Conservation (phyloP, 768 basidiomycete species). For the Agaricus subrufescens region DNA sequence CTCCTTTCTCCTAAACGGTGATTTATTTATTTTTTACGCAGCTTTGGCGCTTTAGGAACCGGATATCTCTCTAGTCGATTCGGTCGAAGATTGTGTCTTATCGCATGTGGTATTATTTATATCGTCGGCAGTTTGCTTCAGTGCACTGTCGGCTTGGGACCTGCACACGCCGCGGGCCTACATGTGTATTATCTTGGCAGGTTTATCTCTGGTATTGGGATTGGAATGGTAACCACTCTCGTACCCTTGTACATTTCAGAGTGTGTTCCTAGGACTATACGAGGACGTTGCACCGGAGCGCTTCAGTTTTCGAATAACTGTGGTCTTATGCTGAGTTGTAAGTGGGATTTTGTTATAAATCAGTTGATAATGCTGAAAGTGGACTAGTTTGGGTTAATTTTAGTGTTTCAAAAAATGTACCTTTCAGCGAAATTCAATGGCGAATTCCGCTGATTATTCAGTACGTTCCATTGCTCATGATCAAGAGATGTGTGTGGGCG, state of each 20-base stretch:
- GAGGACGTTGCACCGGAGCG: slow-evolving; percentile 46
- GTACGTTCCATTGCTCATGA: slow-evolving; percentile 12
- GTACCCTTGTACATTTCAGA: slow-evolving; percentile 50
- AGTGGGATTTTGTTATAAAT: slow-evolving; percentile 8
- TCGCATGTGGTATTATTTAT: slow-evolving; percentile 41
- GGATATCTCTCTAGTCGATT: slow-evolving; percentile 35
- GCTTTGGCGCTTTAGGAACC: slow-evolving; percentile 41
- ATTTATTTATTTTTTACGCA: slow-evolving; percentile 11
- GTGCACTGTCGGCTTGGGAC: slow-evolving; percentile 38
- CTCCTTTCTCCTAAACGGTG: background rate
- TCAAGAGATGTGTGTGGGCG: background rate
- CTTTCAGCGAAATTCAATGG: slow-evolving; percentile 41
- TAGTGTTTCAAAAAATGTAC: slow-evolving; percentile 29
- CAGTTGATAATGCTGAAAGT: background rate
- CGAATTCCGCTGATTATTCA: slow-evolving; percentile 49
- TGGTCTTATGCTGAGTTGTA: slow-evolving; percentile 33
- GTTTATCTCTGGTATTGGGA: slow-evolving; percentile 57
- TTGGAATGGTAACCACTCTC: slow-evolving; percentile 48
- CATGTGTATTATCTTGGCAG: slow-evolving; percentile 42
- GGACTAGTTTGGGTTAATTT: slow-evolving; percentile 44
- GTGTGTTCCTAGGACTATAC: slow-evolving; percentile 40
- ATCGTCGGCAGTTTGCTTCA: slow-evolving; percentile 46
- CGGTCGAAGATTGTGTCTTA: slow-evolving; percentile 41
- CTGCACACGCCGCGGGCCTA: slow-evolving; percentile 26
- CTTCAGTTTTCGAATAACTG: slow-evolving; percentile 34